These are phyloP conservation scores for Chlorella vulgaris DNA, from an alignment of 139 green algal species.

Conservation along the genomic window DNA sequence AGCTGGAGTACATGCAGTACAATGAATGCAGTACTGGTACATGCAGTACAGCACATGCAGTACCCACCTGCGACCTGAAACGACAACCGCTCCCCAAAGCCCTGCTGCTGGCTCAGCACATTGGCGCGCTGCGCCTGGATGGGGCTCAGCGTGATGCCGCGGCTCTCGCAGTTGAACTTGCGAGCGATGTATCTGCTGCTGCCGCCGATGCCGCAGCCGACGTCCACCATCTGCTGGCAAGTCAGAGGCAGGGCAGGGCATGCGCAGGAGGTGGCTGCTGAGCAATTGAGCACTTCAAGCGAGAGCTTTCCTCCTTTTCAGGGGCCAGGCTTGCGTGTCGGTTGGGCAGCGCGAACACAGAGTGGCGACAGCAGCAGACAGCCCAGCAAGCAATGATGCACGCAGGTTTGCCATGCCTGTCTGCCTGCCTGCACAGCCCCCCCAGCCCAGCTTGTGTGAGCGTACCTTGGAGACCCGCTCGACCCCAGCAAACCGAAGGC, in stretches of 20 bases:
- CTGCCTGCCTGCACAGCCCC: not conserved
- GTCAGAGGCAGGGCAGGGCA: not conserved
- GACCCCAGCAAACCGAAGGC: slow-evolving; percentile 80
- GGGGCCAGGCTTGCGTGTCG: too few species aligned
- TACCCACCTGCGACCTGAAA: slow-evolving; percentile 64
- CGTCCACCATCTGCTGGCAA: slow-evolving; percentile 82
- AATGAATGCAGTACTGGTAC: too few species aligned
- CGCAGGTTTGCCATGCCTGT: not conserved
- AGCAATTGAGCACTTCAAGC: too few species aligned
- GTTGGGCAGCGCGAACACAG: not conserved
- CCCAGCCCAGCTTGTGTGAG: not conserved
- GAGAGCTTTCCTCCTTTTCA: too few species aligned
- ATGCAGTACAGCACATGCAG: not conserved
- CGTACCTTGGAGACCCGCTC: slow-evolving; percentile 49
- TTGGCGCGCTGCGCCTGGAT: slow-evolving; percentile 82
- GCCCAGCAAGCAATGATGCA: not conserved
- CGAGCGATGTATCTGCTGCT: slow-evolving; percentile 84
- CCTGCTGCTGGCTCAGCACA: slow-evolving; percentile 62
- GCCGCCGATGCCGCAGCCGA: slow-evolving; percentile 96
- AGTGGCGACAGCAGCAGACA: not conserved
- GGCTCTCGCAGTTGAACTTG: slow-evolving; percentile 69
- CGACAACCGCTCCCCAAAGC: slow-evolving; percentile 59
- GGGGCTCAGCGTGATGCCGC: slow-evolving; percentile 92
- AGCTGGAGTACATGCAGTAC: too few species aligned
- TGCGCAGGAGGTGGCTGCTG: not conserved